Evolutionary conservation across 352 stramenopile species (phyloP), one percentile per base, ranked within the genome.

Genomic region (Phytophthora ohioensis): DNA sequence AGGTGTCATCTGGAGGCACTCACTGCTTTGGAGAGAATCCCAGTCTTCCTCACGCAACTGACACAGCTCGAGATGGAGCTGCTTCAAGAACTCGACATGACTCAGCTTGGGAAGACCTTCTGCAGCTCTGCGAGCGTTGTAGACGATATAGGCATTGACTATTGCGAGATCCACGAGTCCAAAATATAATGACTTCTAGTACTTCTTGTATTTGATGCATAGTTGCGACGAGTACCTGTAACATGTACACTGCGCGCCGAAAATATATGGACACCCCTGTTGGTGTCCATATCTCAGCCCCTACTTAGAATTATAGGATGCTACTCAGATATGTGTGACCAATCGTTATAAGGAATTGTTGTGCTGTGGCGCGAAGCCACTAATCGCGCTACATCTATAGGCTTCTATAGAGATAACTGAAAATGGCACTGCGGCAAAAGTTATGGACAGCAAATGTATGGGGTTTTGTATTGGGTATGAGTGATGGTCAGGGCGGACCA

Each of bases 61-160:
- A 12, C 46, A 53, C 2, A 53, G 27, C 45, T 52, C 45, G 0
- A 52, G 5, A 34, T 34, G 21, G 3, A 52, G 45, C 7, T 52
- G 21, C 21, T 54, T 54, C 47, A 54, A 12, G 47, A 54, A 54
- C 47, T 54, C 41, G 3, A 54, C 47, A 12, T 54, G 47, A 12
- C 11, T 30, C 11, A 54, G 9, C 30, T 54, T 54, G 8, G 5
- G 3, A 5, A 52, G 0, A 2, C 21, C 21, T 15, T 15, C 21
- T 3, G 45, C 45, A 35, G 45, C 45, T 10, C 17, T 17, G n/a
- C 11, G 11, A 7, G 45, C 45, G 6, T 52, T 52, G 45, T 17
- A 52, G 1, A 52, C 21, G 21, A 35, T 36, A 21, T n/a, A 52
- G 5, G 15, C 42, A 30, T 48, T 48, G 42, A 48, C 21, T 9